A percentile compares a stretch with the other conserved stretches of the same genome.
Conservation (phyloP, 176 grass and related monocot genomes). For the Tillandsia fasciculata region DNA sequence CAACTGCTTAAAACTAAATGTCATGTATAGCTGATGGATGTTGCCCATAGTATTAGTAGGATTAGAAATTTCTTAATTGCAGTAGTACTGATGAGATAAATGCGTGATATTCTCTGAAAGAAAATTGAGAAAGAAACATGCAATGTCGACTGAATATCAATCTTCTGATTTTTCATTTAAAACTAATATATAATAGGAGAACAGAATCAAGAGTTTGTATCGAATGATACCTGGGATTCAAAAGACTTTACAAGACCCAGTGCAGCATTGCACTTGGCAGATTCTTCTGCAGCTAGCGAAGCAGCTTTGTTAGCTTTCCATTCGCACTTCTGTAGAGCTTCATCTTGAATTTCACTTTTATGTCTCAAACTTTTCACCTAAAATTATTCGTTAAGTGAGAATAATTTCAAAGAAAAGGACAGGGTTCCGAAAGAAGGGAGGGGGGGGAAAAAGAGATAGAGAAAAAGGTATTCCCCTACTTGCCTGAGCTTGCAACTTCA, state of each 20-base stretch:
- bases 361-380: conserved; percentile 51
- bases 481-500: conserved; percentile 66
- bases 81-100: no score
- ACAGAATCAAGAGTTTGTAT: neutral
- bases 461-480: conserved; percentile 2
- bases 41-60: no score
- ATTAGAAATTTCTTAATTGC: no score
- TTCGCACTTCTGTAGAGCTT: conserved; percentile 40
- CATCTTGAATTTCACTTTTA: conserved; percentile 61
- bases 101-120: no score
- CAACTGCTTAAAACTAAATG: no score
- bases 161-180: no score
- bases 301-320: conserved; percentile 34
- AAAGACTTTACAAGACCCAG: conserved; percentile 58
- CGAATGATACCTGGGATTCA: conserved; percentile 50
- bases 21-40: no score
- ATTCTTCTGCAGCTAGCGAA: conserved; percentile 47
- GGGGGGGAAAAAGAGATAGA: neutral
- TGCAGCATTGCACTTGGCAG: conserved; percentile 37
- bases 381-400: neutral
- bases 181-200: neutral
- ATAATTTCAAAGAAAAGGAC: conserved; percentile 8
- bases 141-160: no score
- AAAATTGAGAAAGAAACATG: no score
- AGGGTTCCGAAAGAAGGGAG: neutral